Conservation (phyloP, 208 protist species). For the Wallacemonas sp. region DNA sequence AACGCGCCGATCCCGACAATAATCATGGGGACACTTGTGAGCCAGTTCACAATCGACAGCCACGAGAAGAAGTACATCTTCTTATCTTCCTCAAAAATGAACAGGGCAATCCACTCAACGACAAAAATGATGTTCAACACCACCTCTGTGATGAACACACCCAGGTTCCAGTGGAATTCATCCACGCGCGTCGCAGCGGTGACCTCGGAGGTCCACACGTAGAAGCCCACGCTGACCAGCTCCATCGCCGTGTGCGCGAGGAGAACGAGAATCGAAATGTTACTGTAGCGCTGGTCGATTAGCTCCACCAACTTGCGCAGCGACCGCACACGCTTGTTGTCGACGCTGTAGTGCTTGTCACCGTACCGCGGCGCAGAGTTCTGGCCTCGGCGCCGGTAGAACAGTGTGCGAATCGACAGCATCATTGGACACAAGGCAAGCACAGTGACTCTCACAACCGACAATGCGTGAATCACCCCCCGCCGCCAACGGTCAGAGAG, state of each 20-base stretch:
- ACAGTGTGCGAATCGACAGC: neutral
- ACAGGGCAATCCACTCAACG: conserved; percentile 56
- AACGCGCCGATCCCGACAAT: conserved; percentile 60
- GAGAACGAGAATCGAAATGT: conserved; percentile 56
- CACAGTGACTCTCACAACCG: no score
- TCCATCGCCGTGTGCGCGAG: conserved; percentile 62
- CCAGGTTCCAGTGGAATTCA: conserved; percentile 50
- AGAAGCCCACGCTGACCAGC: conserved; percentile 49
- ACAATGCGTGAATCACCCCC: no score
- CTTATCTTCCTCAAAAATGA: conserved; percentile 71
- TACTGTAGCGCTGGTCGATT: conserved; percentile 59
- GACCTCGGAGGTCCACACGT: conserved; percentile 67
- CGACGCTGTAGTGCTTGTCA: conserved; percentile 38
- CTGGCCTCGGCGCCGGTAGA: conserved; percentile 12
- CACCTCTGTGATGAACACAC: conserved; percentile 59
- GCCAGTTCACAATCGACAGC: conserved; percentile 60
- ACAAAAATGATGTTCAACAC: conserved; percentile 79
- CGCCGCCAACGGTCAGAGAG: no score
- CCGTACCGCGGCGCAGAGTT: conserved; percentile 15
- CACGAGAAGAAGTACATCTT: conserved; percentile 54
- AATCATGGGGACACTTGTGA: conserved; percentile 83
- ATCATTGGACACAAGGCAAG: no score
- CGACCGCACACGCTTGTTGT: conserved; percentile 31
- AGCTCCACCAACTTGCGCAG: conserved; percentile 66
- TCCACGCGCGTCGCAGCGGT: conserved; percentile 19